These are phyloP conservation scores for Berberis thunbergii DNA, from an alignment of 164 flowering plant genomes.

Conservation along the genomic window DNA sequence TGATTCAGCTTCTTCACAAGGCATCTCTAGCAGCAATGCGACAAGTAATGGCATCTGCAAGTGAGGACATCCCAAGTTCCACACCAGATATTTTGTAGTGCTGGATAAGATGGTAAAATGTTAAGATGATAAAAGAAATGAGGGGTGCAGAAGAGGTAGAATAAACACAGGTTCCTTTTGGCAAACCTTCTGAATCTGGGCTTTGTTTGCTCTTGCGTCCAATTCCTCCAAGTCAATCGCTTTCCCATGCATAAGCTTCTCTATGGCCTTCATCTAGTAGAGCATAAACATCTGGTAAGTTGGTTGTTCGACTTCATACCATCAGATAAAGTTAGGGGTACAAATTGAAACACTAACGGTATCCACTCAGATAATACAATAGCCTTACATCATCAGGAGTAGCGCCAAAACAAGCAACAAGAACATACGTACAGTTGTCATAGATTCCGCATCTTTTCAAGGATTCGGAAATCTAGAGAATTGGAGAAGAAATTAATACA, in stretches of 20 bases:
- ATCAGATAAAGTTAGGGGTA: background rate
- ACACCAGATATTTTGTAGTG: constrained; percentile 66
- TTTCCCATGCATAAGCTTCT: constrained; percentile 59
- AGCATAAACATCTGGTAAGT: background rate
- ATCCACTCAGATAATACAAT: background rate
- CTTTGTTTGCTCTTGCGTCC: constrained; percentile 54
- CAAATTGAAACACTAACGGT: background rate
- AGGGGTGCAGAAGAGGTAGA: background rate
- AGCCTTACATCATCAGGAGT: constrained; percentile 62
- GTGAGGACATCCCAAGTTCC: constrained; percentile 66
- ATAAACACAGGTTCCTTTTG: background rate
- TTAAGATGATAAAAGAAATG: background rate
- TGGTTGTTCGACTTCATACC: background rate
- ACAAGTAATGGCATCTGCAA: constrained; percentile 80
- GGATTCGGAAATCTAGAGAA: constrained; percentile 73
- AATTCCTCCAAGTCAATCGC: constrained; percentile 72
- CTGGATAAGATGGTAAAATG: constrained; percentile 29
- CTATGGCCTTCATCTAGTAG: constrained; percentile 51
- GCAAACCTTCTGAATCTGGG: constrained; percentile 76
- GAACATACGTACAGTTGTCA: constrained; percentile 50
- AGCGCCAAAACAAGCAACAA: constrained; percentile 76
- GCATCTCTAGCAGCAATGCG: constrained; percentile 87
- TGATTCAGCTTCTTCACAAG: constrained; percentile 25
- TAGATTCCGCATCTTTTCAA: constrained; percentile 91
- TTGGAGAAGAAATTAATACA: too few relatives aligned